Evolutionary conservation across 768 basidiomycete genomes (phyloP), one percentile per base, ranked within the genome.

Genomic region (Phlebiopsis gigantea): DNA sequence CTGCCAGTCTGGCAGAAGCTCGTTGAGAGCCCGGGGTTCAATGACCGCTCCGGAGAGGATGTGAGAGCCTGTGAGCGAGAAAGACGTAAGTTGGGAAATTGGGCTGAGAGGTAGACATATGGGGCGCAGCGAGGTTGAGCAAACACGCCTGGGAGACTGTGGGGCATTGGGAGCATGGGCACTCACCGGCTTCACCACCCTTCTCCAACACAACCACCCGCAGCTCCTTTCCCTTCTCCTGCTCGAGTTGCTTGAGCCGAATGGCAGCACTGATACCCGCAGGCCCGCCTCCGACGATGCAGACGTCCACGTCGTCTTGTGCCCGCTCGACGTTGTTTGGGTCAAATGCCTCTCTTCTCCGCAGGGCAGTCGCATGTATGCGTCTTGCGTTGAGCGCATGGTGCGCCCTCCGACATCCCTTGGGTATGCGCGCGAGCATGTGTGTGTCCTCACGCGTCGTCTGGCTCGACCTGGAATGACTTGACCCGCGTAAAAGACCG

Each of bases 191-290:
- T 80, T 98, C 96, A 15, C 78, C 76, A 10, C 95, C 96, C 71
- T 99, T 99, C 74, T 98, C 97, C 6, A 98, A 77, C 0, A 99
- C 88, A 43, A 99, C 90, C 6, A 99, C 93, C 15, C 96, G 78
- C 14, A 96, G 76, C 61, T 95, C 90, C 53, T 80, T 81, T 0
- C 88, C 91, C 43, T 77, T 80, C 68, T 93, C 85, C 62, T 80
- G 71, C 66, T 93, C 92, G 24, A 97, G 83, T 72, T 98, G 95
- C 73, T 96, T 98, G 53, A 99, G 74, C 5, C 93, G 81, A 58
- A 98, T 98, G 4, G 94, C 96, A n/a, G 96, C 94, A 61, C 87
- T 88, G 59, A 99, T 79, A 5, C 97, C 96, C 0, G 97, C 96
- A 0, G 97, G 97, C 2, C 95, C 97, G 2, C 81, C 95, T 9